Evolutionary conservation across 2,329 filamentous ascomycete genomes (phyloP).

Genomic region (Cephalotrichum gorgonifer): DNA sequence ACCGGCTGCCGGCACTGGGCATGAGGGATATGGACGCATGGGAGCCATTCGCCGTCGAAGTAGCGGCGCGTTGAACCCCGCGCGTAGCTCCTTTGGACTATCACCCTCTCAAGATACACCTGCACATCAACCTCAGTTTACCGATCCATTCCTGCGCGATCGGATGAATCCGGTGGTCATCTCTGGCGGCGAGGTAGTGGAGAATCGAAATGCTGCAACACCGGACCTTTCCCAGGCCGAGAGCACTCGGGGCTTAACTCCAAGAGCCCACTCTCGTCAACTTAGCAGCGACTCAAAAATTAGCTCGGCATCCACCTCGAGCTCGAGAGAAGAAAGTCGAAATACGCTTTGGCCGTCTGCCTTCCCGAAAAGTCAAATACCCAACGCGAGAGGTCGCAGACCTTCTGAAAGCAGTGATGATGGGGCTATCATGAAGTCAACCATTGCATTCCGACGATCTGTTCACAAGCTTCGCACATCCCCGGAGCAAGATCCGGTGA

Average conservation of each 20-base stretch:
- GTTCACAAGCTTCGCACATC: slow-evolving; percentile 37
- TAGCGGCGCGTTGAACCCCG: slow-evolving; percentile 40
- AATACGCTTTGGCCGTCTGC: slow-evolving; percentile 44
- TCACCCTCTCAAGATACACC: slow-evolving; percentile 42
- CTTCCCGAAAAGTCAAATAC: slow-evolving; percentile 26
- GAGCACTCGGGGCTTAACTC: slow-evolving; percentile 7
- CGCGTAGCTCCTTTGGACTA: slow-evolving; percentile 31
- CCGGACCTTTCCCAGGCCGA: not conserved
- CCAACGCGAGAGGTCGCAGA: slow-evolving; percentile 16
- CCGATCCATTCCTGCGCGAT: slow-evolving; percentile 49
- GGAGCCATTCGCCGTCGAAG: slow-evolving; percentile 53
- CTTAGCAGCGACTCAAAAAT: slow-evolving; percentile 33
- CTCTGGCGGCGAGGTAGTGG: slow-evolving; percentile 49
- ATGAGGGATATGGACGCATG: slow-evolving; percentile 71
- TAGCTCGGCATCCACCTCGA: slow-evolving; percentile 27
- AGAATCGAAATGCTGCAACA: slow-evolving; percentile 39
- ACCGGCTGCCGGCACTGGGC: slow-evolving; percentile 83
- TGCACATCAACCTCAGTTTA: slow-evolving; percentile 17
- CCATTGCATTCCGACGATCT: slow-evolving; percentile 44
- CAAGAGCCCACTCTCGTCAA: slow-evolving; percentile 25
- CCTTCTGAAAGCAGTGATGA: slow-evolving; percentile 50
- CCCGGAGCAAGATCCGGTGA: slow-evolving; percentile 26
- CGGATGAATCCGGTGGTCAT: slow-evolving; percentile 58
- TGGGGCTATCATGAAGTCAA: slow-evolving; percentile 33
- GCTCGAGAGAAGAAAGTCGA: slow-evolving; percentile 27